Evolutionary conservation across 2,329 filamentous ascomycete species (phyloP).

Genomic region (Nakataea oryzae): DNA sequence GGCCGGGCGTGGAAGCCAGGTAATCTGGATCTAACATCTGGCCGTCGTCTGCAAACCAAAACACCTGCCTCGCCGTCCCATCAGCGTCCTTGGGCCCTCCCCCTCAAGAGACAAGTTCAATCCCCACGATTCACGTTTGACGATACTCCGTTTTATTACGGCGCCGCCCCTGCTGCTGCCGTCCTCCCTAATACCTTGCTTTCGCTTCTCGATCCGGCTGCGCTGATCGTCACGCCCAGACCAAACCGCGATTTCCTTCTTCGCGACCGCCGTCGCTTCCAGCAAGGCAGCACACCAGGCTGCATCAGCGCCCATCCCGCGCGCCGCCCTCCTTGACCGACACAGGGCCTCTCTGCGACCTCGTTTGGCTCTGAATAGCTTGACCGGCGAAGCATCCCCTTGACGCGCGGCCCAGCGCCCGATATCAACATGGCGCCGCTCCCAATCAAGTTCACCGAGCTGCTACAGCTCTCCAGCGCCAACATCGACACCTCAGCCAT

Average conservation of each 20-base stretch:
- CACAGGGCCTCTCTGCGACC: not conserved
- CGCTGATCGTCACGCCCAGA: not conserved
- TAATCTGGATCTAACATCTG: not conserved
- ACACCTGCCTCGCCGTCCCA: not conserved
- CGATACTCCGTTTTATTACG: not conserved
- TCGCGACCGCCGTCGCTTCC: not conserved
- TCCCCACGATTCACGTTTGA: not conserved
- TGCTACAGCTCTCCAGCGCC: constrained; percentile 26
- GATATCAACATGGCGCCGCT: constrained; percentile 22
- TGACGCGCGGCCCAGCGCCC: constrained; percentile 19
- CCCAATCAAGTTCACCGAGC: constrained; percentile 30
- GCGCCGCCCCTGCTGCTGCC: not conserved
- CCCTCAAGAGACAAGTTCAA: not conserved
- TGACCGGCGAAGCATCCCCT: not conserved
- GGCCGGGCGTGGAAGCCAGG: not conserved
- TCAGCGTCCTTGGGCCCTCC: not conserved
- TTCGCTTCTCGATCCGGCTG: not conserved
- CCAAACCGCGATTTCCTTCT: not conserved
- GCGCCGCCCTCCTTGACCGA: not conserved
- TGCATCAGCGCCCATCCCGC: not conserved
- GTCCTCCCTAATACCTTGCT: not conserved
- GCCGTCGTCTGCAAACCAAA: not conserved
- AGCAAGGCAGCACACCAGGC: too few species aligned
- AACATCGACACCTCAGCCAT: constrained; percentile 38
- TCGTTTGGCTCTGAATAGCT: not conserved